Evolutionary conservation across 176 grass and related monocot genomes (phyloP).

Genomic region (Zoysia pacifica): DNA sequence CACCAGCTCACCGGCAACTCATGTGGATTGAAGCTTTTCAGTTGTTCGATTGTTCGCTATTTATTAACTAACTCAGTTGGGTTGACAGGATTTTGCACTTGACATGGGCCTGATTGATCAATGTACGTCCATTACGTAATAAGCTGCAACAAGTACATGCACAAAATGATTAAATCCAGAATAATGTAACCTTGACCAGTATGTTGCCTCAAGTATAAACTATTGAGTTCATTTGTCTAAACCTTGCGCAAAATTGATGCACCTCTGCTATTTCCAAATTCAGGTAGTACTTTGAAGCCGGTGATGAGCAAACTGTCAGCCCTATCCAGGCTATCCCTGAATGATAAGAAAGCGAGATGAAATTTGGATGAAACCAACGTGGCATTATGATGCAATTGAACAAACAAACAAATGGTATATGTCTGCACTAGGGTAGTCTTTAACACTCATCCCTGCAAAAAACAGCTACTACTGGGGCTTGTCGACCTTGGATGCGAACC

Average conservation of each 20-base stretch:
- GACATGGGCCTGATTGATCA: not conserved
- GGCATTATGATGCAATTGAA: not conserved
- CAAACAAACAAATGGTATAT: not conserved
- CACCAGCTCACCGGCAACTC: not conserved
- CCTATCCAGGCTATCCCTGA: not conserved
- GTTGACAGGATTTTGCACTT: not conserved
- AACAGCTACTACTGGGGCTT: not conserved
- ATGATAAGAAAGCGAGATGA: not conserved
- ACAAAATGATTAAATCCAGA: not conserved
- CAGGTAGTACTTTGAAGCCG: constrained; percentile 25
- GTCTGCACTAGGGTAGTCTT: not conserved
- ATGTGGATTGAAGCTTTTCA: not conserved
- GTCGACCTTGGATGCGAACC: not conserved
- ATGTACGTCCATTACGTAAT: not conserved
- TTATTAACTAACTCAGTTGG: not conserved
- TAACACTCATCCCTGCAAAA: constrained; percentile 41
- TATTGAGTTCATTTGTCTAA: not conserved
- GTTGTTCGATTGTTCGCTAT: constrained; percentile 26
- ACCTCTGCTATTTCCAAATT: constrained; percentile 17
- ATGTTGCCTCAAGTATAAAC: not conserved
- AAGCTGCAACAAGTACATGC: not conserved
- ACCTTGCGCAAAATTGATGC: not conserved
- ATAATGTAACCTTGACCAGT: not conserved
- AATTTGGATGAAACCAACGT: not conserved
- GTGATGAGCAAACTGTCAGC: constrained; percentile 1